These are phyloP conservation scores for Triticum monococcum DNA, from an alignment of 176 grass and related monocot genomes.

Conservation along the genomic window DNA sequence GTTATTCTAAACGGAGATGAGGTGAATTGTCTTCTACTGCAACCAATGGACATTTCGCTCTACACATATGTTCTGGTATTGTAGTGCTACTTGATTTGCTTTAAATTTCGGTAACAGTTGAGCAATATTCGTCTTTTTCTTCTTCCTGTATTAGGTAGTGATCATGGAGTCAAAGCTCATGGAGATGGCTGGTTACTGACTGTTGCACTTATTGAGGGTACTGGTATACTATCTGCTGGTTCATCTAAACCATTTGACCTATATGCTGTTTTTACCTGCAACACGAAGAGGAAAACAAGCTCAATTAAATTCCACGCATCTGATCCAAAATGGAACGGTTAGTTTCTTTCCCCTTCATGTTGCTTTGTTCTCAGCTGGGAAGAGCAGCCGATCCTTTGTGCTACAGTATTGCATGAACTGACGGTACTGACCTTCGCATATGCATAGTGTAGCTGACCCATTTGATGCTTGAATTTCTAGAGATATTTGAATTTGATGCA, in stretches of 20 bases:
- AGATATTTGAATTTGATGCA: constrained; percentile 95
- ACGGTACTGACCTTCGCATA: background rate
- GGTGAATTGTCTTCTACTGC: background rate
- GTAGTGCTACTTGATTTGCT: background rate
- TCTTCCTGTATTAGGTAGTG: constrained; percentile 58
- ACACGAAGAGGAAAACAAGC: constrained; percentile 81
- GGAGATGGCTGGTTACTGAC: constrained; percentile 96
- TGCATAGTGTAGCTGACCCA: background rate
- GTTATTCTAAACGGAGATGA: constrained; percentile 7
- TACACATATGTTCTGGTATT: constrained; percentile 22
- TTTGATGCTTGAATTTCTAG: constrained; percentile 55
- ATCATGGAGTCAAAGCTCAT: constrained; percentile 93
- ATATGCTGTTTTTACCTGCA: constrained; percentile 88
- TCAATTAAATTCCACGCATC: constrained; percentile 90
- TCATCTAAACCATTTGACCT: constrained; percentile 69
- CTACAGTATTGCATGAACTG: background rate
- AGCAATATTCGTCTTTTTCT: background rate
- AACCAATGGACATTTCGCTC: background rate
- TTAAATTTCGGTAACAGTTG: background rate
- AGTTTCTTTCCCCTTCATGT: constrained; percentile 20
- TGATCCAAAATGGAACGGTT: constrained; percentile 97
- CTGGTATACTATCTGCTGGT: constrained; percentile 45
- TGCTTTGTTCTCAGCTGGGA: background rate
- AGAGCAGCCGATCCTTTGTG: background rate
- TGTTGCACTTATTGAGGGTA: constrained; percentile 87